These are phyloP conservation scores for Kodamaea ohmeri DNA, from an alignment of 1,139 yeast species.

Conservation along the genomic window DNA sequence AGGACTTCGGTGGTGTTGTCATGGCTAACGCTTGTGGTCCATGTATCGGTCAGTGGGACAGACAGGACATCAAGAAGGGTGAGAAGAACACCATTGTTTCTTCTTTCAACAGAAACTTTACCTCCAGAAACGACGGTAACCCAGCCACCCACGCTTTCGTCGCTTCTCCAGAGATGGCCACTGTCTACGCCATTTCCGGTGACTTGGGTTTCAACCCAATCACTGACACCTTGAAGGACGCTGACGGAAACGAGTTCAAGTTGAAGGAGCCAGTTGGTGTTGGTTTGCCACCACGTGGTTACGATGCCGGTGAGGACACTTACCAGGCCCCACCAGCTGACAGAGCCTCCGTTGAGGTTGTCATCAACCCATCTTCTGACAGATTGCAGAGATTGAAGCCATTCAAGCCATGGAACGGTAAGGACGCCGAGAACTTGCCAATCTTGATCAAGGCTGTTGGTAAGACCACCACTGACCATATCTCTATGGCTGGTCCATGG, in stretches of 20 bases:
- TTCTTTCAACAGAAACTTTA: slow-evolving; percentile 98
- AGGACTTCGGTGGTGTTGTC: slow-evolving; percentile 91
- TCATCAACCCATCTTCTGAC: slow-evolving; percentile 77
- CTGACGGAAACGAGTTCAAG: slow-evolving; percentile 94
- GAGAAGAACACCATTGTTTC: slow-evolving; percentile 98
- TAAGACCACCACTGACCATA: slow-evolving; percentile 99
- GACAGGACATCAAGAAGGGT: slow-evolving; percentile 95
- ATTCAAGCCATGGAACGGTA: slow-evolving; percentile 83
- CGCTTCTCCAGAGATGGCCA: slow-evolving; percentile 96
- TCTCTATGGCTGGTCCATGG: slow-evolving; percentile 99
- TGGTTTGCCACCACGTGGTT: slow-evolving; percentile 91
- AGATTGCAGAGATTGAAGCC: slow-evolving; percentile 52
- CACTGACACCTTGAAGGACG: slow-evolving; percentile 90
- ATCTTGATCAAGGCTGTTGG: slow-evolving; percentile 95
- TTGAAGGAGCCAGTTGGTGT: slow-evolving; percentile 87
- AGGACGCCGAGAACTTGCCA: slow-evolving; percentile 86
- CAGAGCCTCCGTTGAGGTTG: slow-evolving; percentile 72
- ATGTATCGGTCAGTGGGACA: slow-evolving; percentile 99
- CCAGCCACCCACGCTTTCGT: slow-evolving; percentile 97
- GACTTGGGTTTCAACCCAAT: slow-evolving; percentile 97
- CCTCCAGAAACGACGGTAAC: slow-evolving; percentile 98
- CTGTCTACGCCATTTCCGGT: slow-evolving; percentile 96
- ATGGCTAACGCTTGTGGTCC: slow-evolving; percentile 99
- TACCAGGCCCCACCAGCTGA: slow-evolving; percentile 97
- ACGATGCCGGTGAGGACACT: slow-evolving; percentile 93